phyloP scores from a whole-genome alignment of 306 rosid genomes.

The Chamaecrista fasciculata region DNA sequence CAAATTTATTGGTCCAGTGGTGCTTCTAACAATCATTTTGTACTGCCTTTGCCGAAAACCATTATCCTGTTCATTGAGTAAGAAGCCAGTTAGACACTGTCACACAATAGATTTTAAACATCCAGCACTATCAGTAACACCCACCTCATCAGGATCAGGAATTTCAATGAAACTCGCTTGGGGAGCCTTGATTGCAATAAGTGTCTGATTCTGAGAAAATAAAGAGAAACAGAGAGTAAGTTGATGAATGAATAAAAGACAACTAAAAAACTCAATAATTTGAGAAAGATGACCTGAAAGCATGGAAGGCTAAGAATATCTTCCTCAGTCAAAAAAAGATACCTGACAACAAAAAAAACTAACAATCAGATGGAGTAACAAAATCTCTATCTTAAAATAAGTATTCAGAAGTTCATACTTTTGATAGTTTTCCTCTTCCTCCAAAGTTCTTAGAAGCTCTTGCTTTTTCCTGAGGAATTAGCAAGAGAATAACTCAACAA shows the following conservation, averaged over 20 bases:
- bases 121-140: slow-evolving; percentile 31
- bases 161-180: slow-evolving; percentile 74
- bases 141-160: slow-evolving; percentile 86
- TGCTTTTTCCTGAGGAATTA: slow-evolving; percentile 55
- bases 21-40: slow-evolving; percentile 69
- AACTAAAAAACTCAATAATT: slow-evolving; percentile 5
- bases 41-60: slow-evolving; percentile 60
- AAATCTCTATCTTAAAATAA: not conserved
- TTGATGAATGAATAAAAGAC: slow-evolving; percentile 16
- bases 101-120: slow-evolving; percentile 19
- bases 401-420: slow-evolving; percentile 44
- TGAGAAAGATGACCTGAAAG: slow-evolving; percentile 60
- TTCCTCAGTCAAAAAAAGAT: slow-evolving; percentile 56
- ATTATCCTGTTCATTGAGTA: slow-evolving; percentile 52
- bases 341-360: slow-evolving; percentile 43
- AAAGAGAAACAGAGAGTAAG: slow-evolving; percentile 32
- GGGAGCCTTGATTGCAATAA: slow-evolving; percentile 78
- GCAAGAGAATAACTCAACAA: slow-evolving; percentile 13
- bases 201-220: slow-evolving; percentile 59
- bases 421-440: slow-evolving; percentile 42
- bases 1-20: slow-evolving; percentile 66
- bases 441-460: slow-evolving; percentile 56
- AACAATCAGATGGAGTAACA: slow-evolving; percentile 28
- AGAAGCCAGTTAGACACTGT: slow-evolving; percentile 31
- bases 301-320: slow-evolving; percentile 65